Conservation (phyloP, 345 rosid species). For the Brassica rapa region DNA sequence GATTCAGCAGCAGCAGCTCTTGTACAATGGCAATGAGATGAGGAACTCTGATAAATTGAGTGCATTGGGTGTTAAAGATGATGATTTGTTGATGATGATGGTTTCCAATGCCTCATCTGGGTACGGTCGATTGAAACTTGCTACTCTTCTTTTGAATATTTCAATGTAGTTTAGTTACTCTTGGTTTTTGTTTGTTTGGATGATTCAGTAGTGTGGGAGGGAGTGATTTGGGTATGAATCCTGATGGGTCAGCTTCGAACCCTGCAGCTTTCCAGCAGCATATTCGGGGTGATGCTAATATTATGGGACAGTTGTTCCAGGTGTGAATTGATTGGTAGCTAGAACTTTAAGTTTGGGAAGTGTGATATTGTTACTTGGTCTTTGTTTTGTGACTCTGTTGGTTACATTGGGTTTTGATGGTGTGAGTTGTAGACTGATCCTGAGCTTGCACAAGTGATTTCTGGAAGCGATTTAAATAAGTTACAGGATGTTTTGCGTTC, state of each 20-base stretch:
- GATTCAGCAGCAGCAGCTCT: constrained; percentile 86
- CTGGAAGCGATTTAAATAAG: constrained; percentile 83
- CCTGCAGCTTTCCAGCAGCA: constrained; percentile 92
- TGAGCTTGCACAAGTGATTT: constrained; percentile 80
- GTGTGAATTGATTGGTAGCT: constrained; percentile 36
- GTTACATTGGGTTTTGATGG: constrained; percentile 16
- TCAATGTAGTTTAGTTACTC: neutral
- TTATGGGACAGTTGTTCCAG: constrained; percentile 85
- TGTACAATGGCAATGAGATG: constrained; percentile 82
- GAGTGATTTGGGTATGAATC: constrained; percentile 60
- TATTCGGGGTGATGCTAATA: constrained; percentile 67
- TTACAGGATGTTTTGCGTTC: constrained; percentile 70
- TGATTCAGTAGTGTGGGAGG: constrained; percentile 32
- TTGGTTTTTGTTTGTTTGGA: neutral
- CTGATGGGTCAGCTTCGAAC: constrained; percentile 90
- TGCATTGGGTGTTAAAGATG: constrained; percentile 82
- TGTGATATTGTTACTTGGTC: neutral
- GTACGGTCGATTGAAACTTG: constrained; percentile 5
- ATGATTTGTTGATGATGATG: constrained; percentile 90
- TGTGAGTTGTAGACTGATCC: constrained; percentile 65
- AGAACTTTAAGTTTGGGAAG: neutral
- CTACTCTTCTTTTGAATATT: neutral
- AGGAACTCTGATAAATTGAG: constrained; percentile 57
- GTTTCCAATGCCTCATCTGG: constrained; percentile 57
- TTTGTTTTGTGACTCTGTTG: constrained; percentile 6